These are phyloP conservation scores for Russula compacta DNA, from an alignment of 768 basidiomycete genomes.

Conservation along the genomic window DNA sequence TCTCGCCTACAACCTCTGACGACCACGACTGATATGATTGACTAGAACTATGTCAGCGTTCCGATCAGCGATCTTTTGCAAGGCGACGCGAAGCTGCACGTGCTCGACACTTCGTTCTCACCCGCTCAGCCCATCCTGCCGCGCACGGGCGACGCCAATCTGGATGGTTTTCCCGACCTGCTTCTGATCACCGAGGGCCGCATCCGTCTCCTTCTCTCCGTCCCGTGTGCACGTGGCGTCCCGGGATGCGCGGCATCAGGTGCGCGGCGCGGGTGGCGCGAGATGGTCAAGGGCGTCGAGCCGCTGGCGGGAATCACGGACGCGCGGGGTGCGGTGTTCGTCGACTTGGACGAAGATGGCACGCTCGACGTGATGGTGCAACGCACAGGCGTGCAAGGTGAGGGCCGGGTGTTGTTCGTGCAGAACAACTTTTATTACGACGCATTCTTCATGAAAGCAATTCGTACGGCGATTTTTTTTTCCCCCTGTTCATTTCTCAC, in stretches of 20 bases:
- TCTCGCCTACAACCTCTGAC: neutral
- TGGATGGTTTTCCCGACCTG: constrained; percentile 92
- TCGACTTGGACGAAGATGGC: constrained; percentile 98
- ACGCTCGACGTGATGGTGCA: constrained; percentile 89
- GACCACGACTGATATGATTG: neutral
- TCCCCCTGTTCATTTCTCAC: neutral
- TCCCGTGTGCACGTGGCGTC: constrained; percentile 41
- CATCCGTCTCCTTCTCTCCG: constrained; percentile 56
- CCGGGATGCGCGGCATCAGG: constrained; percentile 46
- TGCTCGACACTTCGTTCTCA: constrained; percentile 53
- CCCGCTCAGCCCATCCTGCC: constrained; percentile 70
- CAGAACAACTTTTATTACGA: constrained; percentile 99
- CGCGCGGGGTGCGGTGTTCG: constrained; percentile 65
- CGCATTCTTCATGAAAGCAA: constrained; percentile 96
- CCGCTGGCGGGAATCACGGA: constrained; percentile 61
- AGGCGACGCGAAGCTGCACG: constrained; percentile 42
- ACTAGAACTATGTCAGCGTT: constrained; percentile 57
- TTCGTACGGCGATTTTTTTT: constrained; percentile 44
- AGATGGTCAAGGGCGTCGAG: constrained; percentile 49
- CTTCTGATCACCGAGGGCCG: constrained; percentile 48
- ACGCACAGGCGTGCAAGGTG: constrained; percentile 57
- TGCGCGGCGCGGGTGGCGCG: constrained; percentile 56
- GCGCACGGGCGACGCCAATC: constrained; percentile 79
- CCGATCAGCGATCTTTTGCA: constrained; percentile 55
- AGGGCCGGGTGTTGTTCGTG: constrained; percentile 64